Evolutionary conservation across 495 filamentous ascomycete species (phyloP).

Genomic region (Tetracladium setigerum): DNA sequence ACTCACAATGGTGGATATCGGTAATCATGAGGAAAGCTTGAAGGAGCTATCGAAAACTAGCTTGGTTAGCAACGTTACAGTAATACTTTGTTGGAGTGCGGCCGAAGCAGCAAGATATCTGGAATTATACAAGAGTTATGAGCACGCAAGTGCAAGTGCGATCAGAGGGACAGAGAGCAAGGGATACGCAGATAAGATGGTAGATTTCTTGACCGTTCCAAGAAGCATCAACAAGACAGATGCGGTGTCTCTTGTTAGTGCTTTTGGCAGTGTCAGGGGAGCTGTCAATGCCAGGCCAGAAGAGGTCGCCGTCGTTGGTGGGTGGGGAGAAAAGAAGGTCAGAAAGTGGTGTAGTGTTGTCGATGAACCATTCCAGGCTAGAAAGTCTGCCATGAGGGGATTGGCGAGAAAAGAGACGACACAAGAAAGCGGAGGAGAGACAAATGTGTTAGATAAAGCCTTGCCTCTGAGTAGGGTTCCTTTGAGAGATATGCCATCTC

Average conservation of each 20-base stretch:
- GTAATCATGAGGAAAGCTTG: slow-evolving; percentile 71
- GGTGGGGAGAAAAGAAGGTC: slow-evolving; percentile 96
- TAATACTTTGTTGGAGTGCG: slow-evolving; percentile 90
- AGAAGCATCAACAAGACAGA: slow-evolving; percentile 91
- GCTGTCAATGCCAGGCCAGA: slow-evolving; percentile 85
- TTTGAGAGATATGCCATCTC: slow-evolving; percentile 25
- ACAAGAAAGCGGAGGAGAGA: slow-evolving; percentile 9
- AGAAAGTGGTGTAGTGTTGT: slow-evolving; percentile 74
- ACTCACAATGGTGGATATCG: slow-evolving; percentile 87
- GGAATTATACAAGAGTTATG: slow-evolving; percentile 87
- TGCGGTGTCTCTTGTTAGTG: slow-evolving; percentile 75
- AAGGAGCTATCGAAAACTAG: slow-evolving; percentile 81
- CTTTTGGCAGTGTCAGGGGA: slow-evolving; percentile 78
- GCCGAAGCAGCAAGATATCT: slow-evolving; percentile 89
- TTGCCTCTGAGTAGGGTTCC: slow-evolving; percentile 31
- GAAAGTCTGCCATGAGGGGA: slow-evolving; percentile 54
- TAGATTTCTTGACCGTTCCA: slow-evolving; percentile 91
- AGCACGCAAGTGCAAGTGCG: slow-evolving; percentile 70
- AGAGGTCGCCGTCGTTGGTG: slow-evolving; percentile 69
- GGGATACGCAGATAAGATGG: slow-evolving; percentile 75
- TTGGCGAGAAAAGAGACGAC: slow-evolving; percentile 18
- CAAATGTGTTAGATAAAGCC: slow-evolving; percentile 23
- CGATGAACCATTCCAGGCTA: slow-evolving; percentile 72
- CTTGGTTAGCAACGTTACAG: slow-evolving; percentile 84
- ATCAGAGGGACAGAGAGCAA: slow-evolving; percentile 79